phyloP scores from a whole-genome alignment of 2,329 filamentous ascomycete species.

The Cercospora zeina region DNA sequence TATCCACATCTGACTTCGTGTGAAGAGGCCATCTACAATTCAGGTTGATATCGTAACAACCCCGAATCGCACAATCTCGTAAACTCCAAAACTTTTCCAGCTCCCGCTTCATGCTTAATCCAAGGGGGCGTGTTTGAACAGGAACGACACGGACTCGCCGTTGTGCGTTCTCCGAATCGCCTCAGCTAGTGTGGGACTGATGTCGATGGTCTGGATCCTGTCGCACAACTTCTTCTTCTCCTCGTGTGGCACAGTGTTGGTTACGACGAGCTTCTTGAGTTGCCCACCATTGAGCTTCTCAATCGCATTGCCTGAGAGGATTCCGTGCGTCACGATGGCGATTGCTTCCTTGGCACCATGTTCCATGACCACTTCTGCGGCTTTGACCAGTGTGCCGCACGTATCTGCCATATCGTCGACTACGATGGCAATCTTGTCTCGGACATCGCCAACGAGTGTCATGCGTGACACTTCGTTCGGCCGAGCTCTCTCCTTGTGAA shows the following conservation, averaged over 20 bases:
- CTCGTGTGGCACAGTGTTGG: constrained; percentile 80
- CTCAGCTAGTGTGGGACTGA: constrained; percentile 78
- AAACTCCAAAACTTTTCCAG: constrained; percentile 6
- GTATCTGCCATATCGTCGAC: constrained; percentile 99
- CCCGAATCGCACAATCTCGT: neutral
- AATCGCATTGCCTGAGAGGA: constrained; percentile 83
- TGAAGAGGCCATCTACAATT: neutral
- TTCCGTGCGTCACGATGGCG: constrained; percentile 93
- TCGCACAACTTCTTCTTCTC: constrained; percentile 78
- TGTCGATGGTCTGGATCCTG: constrained; percentile 86
- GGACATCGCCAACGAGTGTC: constrained; percentile 93
- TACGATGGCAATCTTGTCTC: constrained; percentile 87
- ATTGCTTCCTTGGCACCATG: constrained; percentile 86
- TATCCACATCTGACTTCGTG: neutral
- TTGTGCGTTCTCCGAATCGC: constrained; percentile 70
- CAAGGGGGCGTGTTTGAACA: constrained; percentile 65
- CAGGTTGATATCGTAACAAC: constrained; percentile 7
- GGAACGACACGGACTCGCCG: constrained; percentile 65
- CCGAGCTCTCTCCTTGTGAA: constrained; percentile 94
- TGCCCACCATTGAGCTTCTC: constrained; percentile 78
- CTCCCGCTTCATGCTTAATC: constrained; percentile 10
- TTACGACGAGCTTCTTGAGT: constrained; percentile 78
- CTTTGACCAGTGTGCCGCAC: constrained; percentile 84
- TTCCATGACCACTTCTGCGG: constrained; percentile 81
- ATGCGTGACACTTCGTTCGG: constrained; percentile 88